These are phyloP conservation scores for Tricholoma matsutake DNA, from an alignment of 768 basidiomycete species.

Conservation along the genomic window DNA sequence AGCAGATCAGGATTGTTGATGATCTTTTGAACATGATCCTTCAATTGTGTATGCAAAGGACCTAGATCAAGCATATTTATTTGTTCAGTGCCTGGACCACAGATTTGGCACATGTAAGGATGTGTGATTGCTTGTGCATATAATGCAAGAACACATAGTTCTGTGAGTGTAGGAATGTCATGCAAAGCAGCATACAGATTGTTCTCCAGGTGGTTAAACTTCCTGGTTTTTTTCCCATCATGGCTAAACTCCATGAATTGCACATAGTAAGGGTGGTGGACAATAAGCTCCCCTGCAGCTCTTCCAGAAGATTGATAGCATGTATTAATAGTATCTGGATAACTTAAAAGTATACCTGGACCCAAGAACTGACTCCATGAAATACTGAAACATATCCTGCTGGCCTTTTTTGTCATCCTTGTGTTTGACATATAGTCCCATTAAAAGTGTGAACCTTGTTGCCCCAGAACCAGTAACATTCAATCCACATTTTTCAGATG, in stretches of 20 bases:
- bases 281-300: slow-evolving; percentile 25
- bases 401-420: slow-evolving; percentile 37
- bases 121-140: slow-evolving; percentile 25
- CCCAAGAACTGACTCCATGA: slow-evolving; percentile 19
- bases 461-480: slow-evolving; percentile 24
- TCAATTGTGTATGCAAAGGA: slow-evolving; percentile 17
- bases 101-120: slow-evolving; percentile 27
- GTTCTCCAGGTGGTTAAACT: slow-evolving; percentile 21
- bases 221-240: slow-evolving; percentile 23
- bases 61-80: slow-evolving; percentile 27
- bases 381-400: slow-evolving; percentile 21
- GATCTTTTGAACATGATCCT: slow-evolving; percentile 17
- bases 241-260: slow-evolving; percentile 23
- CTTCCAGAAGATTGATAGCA: slow-evolving; percentile 27
- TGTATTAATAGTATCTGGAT: slow-evolving; percentile 34
- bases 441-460: slow-evolving; percentile 23
- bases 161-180: slow-evolving; percentile 23
- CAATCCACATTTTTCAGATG: slow-evolving; percentile 14
- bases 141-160: slow-evolving; percentile 23
- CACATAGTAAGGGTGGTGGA: slow-evolving; percentile 17
- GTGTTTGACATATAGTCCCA: slow-evolving; percentile 31
- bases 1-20: slow-evolving; percentile 20
- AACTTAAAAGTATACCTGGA: slow-evolving; percentile 17
- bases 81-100: slow-evolving; percentile 6
- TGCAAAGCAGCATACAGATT: slow-evolving; percentile 26